Evolutionary conservation across 108 stramenopile species (phyloP).

Genomic region (Pseudonitzschia multiseries): DNA sequence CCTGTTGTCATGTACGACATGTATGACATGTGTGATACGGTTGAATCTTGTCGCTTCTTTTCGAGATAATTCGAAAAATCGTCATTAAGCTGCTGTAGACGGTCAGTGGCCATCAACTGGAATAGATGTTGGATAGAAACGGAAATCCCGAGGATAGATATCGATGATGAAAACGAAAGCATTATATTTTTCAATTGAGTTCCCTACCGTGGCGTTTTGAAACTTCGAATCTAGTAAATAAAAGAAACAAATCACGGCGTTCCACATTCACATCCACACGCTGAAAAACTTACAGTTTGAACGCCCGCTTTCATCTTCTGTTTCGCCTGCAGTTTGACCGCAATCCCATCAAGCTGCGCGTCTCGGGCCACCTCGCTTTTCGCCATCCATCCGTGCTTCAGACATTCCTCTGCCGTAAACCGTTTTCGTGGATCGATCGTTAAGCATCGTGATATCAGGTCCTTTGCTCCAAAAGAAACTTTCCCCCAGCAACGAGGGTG

Average conservation of each 20-base stretch:
- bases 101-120: constrained; percentile 44
- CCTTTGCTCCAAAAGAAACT: constrained; percentile 77
- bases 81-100: constrained; percentile 42
- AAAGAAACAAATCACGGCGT: too few relatives aligned
- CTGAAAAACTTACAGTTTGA: constrained; percentile 31
- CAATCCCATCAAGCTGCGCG: constrained; percentile 19
- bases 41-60: constrained; percentile 38
- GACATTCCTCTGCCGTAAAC: constrained; percentile 35
- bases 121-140: constrained; percentile 6
- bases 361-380: constrained; percentile 20
- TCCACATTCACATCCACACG: background rate
- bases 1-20: constrained; percentile 46
- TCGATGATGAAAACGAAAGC: background rate
- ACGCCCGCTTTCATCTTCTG: constrained; percentile 54
- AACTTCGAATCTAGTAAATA: too few relatives aligned
- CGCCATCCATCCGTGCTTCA: constrained; percentile 56
- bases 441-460: constrained; percentile 46
- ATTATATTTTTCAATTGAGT: too few relatives aligned
- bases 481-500: constrained; percentile 62
- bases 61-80: constrained; percentile 41
- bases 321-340: constrained; percentile 28
- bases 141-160: background rate
- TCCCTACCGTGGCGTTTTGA: too few relatives aligned
- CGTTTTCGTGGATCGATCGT: constrained; percentile 55
- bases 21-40: constrained; percentile 36